Conservation (phyloP, 495 filamentous ascomycete genomes). For the Aspergillus steynii region DNA sequence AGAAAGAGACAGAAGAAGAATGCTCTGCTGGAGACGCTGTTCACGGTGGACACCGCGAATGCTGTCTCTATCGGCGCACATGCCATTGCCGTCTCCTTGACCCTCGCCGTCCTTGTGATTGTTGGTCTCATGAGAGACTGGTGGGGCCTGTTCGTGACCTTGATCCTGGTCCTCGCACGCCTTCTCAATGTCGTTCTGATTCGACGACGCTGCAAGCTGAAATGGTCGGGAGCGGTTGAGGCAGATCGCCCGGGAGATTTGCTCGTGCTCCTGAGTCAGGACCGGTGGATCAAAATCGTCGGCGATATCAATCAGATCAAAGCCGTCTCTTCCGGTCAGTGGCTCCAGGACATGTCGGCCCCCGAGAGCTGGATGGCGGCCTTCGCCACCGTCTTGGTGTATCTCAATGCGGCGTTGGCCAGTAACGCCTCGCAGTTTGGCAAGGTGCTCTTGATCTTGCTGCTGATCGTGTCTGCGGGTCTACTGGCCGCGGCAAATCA, state of each 20-base stretch:
- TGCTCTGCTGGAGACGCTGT: background rate
- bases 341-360: constrained; percentile 53
- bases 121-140: constrained; percentile 2
- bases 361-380: constrained; percentile 50
- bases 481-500: constrained; percentile 53
- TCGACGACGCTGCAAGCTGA: constrained; percentile 40
- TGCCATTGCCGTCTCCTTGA: background rate
- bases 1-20: background rate
- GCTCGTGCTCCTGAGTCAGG: constrained; percentile 25
- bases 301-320: constrained; percentile 57
- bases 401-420: constrained; percentile 49
- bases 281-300: constrained; percentile 48
- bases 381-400: constrained; percentile 54
- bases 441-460: constrained; percentile 45
- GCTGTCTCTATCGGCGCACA: background rate
- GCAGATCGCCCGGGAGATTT: constrained; percentile 37
- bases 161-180: constrained; percentile 35
- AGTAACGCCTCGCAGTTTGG: constrained; percentile 51
- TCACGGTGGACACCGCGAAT: background rate
- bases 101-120: background rate
- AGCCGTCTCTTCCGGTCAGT: constrained; percentile 55
- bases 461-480: constrained; percentile 50
- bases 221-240: constrained; percentile 40
- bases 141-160: constrained; percentile 2
- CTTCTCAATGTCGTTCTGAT: constrained; percentile 51